Evolutionary conservation across 1,284 basidiomycete species (phyloP).

Genomic region (Austroboletus novae-zelandiae): DNA sequence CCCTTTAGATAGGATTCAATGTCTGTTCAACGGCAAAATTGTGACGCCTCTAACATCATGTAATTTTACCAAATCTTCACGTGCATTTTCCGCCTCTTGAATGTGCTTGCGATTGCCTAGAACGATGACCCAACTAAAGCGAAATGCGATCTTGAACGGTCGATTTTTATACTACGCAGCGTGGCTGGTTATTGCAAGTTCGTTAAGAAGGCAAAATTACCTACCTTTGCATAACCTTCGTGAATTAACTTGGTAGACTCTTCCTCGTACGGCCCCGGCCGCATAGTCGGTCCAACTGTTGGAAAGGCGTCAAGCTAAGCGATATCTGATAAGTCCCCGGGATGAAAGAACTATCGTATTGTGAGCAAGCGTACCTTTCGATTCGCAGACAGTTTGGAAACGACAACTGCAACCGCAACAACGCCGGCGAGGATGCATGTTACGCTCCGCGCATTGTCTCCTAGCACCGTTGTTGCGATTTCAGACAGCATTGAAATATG

Average conservation of each 20-base stretch:
- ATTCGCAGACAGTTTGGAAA: too few species aligned
- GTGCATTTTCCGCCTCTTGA: slow-evolving; percentile 41
- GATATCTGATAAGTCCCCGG: background rate
- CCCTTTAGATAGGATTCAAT: slow-evolving; percentile 5
- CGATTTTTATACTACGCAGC: slow-evolving; percentile 19
- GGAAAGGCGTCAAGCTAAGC: slow-evolving; percentile 14
- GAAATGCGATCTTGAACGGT: slow-evolving; percentile 41
- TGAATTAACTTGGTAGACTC: slow-evolving; percentile 12
- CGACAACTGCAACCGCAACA: too few species aligned
- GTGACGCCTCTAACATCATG: slow-evolving; percentile 29
- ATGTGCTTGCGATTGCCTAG: slow-evolving; percentile 33
- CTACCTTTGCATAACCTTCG: slow-evolving; percentile 19
- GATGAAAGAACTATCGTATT: too few species aligned
- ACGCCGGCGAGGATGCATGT: too few species aligned
- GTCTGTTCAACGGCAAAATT: too few species aligned
- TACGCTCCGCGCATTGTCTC: too few species aligned
- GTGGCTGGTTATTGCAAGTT: background rate
- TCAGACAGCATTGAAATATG: too few species aligned
- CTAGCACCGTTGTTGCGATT: too few species aligned
- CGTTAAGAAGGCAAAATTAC: background rate
- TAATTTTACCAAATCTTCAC: slow-evolving; percentile 39
- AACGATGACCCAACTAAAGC: slow-evolving; percentile 41
- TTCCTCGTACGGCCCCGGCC: slow-evolving; percentile 13
- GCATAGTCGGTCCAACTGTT: slow-evolving; percentile 15
- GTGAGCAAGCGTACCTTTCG: too few species aligned